Percentiles rank a stretch among this genome's conserved stretches.
phyloP scores from a whole-genome alignment of 306 rosid species.

The Trifolium pratense region DNA sequence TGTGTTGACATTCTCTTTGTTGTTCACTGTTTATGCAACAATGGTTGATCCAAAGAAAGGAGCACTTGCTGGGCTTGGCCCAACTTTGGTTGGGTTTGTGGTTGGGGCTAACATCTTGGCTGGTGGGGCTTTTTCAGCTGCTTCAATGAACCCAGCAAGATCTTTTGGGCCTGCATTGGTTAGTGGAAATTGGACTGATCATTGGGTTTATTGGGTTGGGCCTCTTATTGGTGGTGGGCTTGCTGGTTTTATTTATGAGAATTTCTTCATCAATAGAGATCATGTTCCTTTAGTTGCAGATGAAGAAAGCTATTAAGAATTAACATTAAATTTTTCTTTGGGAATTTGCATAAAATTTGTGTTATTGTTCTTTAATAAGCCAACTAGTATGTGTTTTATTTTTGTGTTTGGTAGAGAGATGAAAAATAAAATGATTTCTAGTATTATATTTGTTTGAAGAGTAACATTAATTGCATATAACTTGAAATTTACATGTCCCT shows the following conservation, averaged over 20 bases:
- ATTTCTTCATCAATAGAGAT: constrained; percentile 64
- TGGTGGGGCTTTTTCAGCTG: constrained; percentile 80
- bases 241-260: constrained; percentile 78
- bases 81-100: constrained; percentile 70
- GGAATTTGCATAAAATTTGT: not conserved
- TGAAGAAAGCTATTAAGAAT: constrained; percentile 39
- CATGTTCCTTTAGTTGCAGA: constrained; percentile 54
- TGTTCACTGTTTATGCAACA: constrained; percentile 77
- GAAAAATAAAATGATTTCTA: not conserved
- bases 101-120: constrained; percentile 89
- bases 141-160: constrained; percentile 91
- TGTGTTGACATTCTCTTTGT: constrained; percentile 72
- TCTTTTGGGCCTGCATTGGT: constrained; percentile 94
- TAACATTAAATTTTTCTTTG: not conserved
- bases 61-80: constrained; percentile 70
- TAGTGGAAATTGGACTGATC: constrained; percentile 77
- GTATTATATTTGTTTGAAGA: no score
- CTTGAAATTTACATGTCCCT: no score
- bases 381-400: not conserved
- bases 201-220: constrained; percentile 96
- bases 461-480: no score
- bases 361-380: not conserved
- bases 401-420: not conserved
- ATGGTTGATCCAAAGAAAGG: constrained; percentile 92
- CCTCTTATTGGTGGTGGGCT: constrained; percentile 92